Base-by-base conservation (phyloP, 345 rosid genomes). In the Kandelia obovata region DNA sequence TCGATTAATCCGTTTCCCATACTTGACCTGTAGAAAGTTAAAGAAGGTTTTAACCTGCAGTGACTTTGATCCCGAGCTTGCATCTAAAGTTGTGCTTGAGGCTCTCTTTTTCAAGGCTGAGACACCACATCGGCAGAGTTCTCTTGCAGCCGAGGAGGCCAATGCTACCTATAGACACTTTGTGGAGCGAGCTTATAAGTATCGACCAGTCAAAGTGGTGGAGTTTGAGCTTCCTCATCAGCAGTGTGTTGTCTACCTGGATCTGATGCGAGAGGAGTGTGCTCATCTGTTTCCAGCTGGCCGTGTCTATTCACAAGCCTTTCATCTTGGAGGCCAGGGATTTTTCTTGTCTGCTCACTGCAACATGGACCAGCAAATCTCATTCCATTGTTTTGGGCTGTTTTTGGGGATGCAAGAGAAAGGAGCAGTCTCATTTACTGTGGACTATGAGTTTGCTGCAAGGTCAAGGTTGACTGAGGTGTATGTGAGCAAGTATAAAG, bases 91-190 rank as follows among this genome's bases (percentile, higher is more conserved):
- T 68, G 96, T 91, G 64, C 84, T 85, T 0, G 90, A 87, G 73
- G 89, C 97, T 66, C 89, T 93, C 64, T 88, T 88, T 71, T 89
- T 85, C 87, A 91, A 88, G 84, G 83, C 87, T 31, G 92, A 87
- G 74, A 74, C 89, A 19, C 78, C 89, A 58, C 68, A 78, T 65
- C 47, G 81, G 72, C 92, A 82, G 67, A 81, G 82, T 5, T 43
- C 64, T 27, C 82, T 84, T 52, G 84, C 85, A 59, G 73, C 81
- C 11, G 85, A 86, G 66, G 87, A 83, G 66, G 72, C 78, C 7
- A 73, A 58, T 55, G 46, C 81, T 65, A 27, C 55, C 5, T 52
- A 56, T 55, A 82, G 71, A 19, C 85, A 86, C 64, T 87, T 87
- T 75, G 86, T 85, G 75, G 96, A 86, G 77, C 83, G 96, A 59